Conservation (phyloP, 805 yeast genomes). For the Starmerella ratchasimensis region DNA sequence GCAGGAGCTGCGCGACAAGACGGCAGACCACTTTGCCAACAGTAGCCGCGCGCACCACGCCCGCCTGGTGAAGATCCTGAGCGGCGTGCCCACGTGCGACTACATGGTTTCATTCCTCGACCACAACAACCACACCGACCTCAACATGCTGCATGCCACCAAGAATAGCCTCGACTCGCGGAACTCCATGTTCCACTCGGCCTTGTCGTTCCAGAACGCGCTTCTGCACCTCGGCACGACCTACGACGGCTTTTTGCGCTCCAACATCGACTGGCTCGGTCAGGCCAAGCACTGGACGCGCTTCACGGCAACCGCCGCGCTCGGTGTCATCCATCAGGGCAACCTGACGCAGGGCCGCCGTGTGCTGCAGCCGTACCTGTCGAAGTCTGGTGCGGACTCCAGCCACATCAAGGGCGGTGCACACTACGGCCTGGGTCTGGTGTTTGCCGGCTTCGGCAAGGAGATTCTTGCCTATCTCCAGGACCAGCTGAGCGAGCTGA, state of each 20-base stretch:
- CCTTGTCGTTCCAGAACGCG: conserved; percentile 88
- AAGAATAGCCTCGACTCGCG: conserved; percentile 77
- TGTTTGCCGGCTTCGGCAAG: conserved; percentile 91
- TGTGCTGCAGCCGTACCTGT: conserved; percentile 79
- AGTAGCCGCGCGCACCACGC: conserved; percentile 25
- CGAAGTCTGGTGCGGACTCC: conserved; percentile 54
- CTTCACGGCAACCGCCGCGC: conserved; percentile 92
- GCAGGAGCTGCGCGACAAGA: conserved; percentile 62
- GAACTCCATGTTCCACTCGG: conserved; percentile 87
- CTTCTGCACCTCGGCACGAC: conserved; percentile 94
- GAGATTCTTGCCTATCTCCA: conserved; percentile 65
- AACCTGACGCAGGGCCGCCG: conserved; percentile 81
- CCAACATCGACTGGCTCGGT: conserved; percentile 88
- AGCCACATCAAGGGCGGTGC: conserved; percentile 94
- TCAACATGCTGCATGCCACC: conserved; percentile 64
- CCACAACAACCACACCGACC: conserved; percentile 78
- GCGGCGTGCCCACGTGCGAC: conserved; percentile 92
- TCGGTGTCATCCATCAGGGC: conserved; percentile 94
- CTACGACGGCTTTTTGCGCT: conserved; percentile 79
- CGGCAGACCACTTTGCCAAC: conserved; percentile 25
- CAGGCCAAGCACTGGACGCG: conserved; percentile 98
- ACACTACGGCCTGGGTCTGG: conserved; percentile 78
- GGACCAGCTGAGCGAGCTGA: conserved; percentile 38
- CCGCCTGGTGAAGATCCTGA: conserved; percentile 51
- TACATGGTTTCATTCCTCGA: conserved; percentile 75